These are phyloP conservation scores for Thozetella sp. DNA, from an alignment of 495 filamentous ascomycete genomes.

Conservation along the genomic window DNA sequence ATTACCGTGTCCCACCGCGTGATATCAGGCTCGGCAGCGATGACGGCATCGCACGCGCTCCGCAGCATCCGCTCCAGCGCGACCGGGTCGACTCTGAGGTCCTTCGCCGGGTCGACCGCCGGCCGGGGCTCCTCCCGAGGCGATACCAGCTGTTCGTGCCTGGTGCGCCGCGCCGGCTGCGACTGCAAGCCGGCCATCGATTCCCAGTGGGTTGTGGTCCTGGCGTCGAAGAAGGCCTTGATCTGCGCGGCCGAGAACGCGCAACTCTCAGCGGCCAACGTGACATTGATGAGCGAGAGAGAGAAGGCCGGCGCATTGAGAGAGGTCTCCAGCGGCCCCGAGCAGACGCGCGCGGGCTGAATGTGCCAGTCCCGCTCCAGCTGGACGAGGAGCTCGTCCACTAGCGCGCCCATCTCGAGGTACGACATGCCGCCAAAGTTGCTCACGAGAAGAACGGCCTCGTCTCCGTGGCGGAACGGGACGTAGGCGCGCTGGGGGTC, in stretches of 20 bases:
- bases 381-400: slow-evolving; percentile 52
- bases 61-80: slow-evolving; percentile 51
- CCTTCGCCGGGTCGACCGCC: slow-evolving; percentile 31
- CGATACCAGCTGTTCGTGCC: slow-evolving; percentile 41
- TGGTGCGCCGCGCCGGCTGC: slow-evolving; percentile 19
- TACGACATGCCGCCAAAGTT: slow-evolving; percentile 67
- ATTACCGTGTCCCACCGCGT: slow-evolving; percentile 66
- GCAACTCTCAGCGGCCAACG: slow-evolving; percentile 34
- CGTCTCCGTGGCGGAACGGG: slow-evolving; percentile 52
- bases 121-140: slow-evolving; percentile 26
- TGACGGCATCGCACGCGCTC: slow-evolving; percentile 48
- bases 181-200: slow-evolving; percentile 40
- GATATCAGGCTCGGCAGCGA: slow-evolving; percentile 57
- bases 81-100: slow-evolving; percentile 42
- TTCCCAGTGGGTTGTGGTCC: slow-evolving; percentile 56
- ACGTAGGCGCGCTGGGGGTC: slow-evolving; percentile 62
- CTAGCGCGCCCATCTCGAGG: slow-evolving; percentile 60
- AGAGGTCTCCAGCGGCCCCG: slow-evolving; percentile 58
- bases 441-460: slow-evolving; percentile 59
- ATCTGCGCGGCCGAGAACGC: slow-evolving; percentile 45
- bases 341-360: slow-evolving; percentile 38
- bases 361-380: slow-evolving; percentile 42
- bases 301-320: slow-evolving; percentile 66
- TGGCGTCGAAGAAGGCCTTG: slow-evolving; percentile 52
- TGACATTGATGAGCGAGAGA: slow-evolving; percentile 59